Conservation (phyloP, 1,284 basidiomycete genomes). For the Papiliotrema terrestris region DNA sequence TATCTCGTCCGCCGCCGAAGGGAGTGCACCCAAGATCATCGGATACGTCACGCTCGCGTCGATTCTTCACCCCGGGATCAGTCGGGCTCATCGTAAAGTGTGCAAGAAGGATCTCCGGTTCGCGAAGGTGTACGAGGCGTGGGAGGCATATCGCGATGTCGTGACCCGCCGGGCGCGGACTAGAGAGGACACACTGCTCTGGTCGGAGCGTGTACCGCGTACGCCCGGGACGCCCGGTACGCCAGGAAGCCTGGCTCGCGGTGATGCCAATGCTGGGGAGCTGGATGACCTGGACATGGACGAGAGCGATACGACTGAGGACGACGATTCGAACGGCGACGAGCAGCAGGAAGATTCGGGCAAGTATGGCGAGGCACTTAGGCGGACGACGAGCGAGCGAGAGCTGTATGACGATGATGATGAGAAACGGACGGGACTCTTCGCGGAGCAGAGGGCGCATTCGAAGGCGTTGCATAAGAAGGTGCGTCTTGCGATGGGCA, state of each 20-base stretch:
- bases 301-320: constrained; percentile 6
- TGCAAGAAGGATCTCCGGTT: constrained; percentile 41
- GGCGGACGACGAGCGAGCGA: constrained; percentile 4
- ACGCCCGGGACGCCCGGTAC: too few species aligned
- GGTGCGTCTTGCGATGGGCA: constrained; percentile 12
- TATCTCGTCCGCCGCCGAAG: background rate
- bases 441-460: constrained; percentile 30
- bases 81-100: constrained; percentile 36
- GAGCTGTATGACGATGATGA: constrained; percentile 9
- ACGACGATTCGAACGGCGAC: constrained; percentile 1
- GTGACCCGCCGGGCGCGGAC: constrained; percentile 7
- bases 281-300: constrained; percentile 10
- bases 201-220: background rate
- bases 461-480: constrained; percentile 39
- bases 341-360: constrained; percentile 3
- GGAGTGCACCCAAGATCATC: constrained; percentile 5
- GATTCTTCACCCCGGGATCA: constrained; percentile 38
- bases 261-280: constrained; percentile 7
- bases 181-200: constrained; percentile 1
- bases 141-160: constrained; percentile 36
- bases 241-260: background rate
- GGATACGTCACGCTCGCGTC: constrained; percentile 35
- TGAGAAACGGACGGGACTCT: constrained; percentile 23
- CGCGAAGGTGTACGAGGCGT: constrained; percentile 42
- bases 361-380: background rate